Conservation (phyloP, 176 grass and related monocot species). For the Triticum monococcum region DNA sequence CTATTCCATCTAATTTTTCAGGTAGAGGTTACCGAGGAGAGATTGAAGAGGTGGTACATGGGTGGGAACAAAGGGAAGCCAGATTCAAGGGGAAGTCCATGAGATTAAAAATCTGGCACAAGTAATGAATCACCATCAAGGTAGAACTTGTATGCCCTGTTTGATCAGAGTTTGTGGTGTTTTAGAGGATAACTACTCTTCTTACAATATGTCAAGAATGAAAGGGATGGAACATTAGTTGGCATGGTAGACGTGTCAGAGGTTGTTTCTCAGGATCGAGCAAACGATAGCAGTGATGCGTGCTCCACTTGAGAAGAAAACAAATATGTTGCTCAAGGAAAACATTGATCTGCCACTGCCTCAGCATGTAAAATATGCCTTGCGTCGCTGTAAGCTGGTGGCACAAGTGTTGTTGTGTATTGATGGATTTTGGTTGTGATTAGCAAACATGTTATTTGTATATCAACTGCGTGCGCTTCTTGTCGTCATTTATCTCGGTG, state of each 20-base stretch:
- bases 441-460: neutral
- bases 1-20: neutral
- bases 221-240: neutral
- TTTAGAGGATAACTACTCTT: neutral
- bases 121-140: neutral
- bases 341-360: neutral
- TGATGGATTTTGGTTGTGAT: neutral
- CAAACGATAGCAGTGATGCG: neutral
- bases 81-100: constrained; percentile 3
- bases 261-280: neutral
- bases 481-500: no score
- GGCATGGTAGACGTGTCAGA: no score
- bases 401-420: neutral
- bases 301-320: neutral
- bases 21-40: constrained; percentile 49
- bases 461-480: no score
- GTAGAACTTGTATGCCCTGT: neutral
- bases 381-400: neutral
- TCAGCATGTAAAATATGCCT: neutral
- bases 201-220: neutral
- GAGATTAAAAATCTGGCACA: neutral
- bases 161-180: neutral
- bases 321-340: neutral
- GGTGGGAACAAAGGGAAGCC: constrained; percentile 21
- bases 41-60: constrained; percentile 61